Evolutionary conservation across 768 basidiomycete species (phyloP).

Genomic region (Phanerodontia chrysosporium): DNA sequence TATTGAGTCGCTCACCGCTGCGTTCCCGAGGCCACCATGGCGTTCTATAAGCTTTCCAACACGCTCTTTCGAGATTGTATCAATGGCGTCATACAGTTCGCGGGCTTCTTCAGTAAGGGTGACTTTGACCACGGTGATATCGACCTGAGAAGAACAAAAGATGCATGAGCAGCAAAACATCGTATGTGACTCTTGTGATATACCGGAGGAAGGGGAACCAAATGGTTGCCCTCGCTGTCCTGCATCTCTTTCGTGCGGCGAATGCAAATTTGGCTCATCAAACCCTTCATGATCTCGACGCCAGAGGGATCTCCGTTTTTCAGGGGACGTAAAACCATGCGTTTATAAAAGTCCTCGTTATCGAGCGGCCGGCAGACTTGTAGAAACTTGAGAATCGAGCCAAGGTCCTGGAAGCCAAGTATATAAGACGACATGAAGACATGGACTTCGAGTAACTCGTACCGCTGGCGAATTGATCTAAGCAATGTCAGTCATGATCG

Average conservation of each 20-base stretch:
- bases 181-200: constrained; percentile 4
- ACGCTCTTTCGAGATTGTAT: constrained; percentile 56
- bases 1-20: constrained; percentile 27
- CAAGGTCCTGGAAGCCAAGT: constrained; percentile 61
- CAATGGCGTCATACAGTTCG: constrained; percentile 69
- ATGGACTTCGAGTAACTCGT: constrained; percentile 1
- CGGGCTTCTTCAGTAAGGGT: constrained; percentile 59
- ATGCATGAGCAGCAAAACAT: background rate
- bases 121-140: constrained; percentile 72
- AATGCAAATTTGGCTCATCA: constrained; percentile 77
- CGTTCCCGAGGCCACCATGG: constrained; percentile 34
- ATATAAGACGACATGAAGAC: background rate
- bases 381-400: constrained; percentile 81
- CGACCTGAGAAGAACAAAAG: constrained; percentile 45
- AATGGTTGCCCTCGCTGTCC: constrained; percentile 65
- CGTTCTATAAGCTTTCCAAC: constrained; percentile 49
- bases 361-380: constrained; percentile 83
- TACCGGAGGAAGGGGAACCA: constrained; percentile 75
- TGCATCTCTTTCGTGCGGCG: constrained; percentile 92
- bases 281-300: constrained; percentile 61
- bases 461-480: constrained; percentile 81
- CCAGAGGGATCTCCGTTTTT: constrained; percentile 65
- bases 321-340: constrained; percentile 73
- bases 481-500: background rate
- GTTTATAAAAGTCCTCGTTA: constrained; percentile 76